Conservation (phyloP, 2,329 filamentous ascomycete species). For the Waltergamsia citrina region DNA sequence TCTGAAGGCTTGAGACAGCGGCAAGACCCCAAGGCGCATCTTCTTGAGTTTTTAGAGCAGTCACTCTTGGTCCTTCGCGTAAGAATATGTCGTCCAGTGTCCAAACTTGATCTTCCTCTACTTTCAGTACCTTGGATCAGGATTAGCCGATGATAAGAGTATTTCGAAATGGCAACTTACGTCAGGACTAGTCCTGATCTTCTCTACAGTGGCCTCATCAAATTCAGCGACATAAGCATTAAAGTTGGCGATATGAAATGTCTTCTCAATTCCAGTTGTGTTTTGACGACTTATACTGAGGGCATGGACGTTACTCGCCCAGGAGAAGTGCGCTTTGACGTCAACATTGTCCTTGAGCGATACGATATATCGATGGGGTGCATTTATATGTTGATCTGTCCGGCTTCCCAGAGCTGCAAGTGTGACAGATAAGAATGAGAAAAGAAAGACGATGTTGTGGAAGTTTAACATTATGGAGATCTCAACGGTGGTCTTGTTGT, state of each 20-base stretch:
- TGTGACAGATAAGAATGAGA: too few species aligned
- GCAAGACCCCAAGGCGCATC: constrained; percentile 25
- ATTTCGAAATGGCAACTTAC: constrained; percentile 18
- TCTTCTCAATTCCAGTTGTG: constrained; percentile 22
- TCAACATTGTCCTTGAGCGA: constrained; percentile 46
- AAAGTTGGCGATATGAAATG: constrained; percentile 18
- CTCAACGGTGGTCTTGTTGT: too few species aligned
- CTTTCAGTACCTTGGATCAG: constrained; percentile 13
- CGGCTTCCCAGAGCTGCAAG: too few species aligned
- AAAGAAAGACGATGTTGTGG: too few species aligned
- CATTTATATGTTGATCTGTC: too few species aligned
- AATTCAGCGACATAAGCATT: constrained; percentile 34
- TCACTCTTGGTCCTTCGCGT: not conserved
- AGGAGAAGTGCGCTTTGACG: constrained; percentile 31
- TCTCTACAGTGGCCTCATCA: constrained; percentile 26
- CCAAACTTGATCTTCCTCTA: constrained; percentile 17
- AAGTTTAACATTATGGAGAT: too few species aligned
- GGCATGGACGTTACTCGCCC: constrained; percentile 42
- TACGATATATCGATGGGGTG: too few species aligned
- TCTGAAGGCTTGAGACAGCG: constrained; percentile 29
- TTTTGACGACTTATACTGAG: constrained; percentile 41
- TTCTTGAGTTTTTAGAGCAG: constrained; percentile 16
- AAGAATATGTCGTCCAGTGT: not conserved
- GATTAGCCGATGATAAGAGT: not conserved
- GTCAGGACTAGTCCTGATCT: constrained; percentile 29